phyloP scores from a whole-genome alignment of 2,329 filamentous ascomycete genomes.

The Coniochaeta hoffmannii region DNA sequence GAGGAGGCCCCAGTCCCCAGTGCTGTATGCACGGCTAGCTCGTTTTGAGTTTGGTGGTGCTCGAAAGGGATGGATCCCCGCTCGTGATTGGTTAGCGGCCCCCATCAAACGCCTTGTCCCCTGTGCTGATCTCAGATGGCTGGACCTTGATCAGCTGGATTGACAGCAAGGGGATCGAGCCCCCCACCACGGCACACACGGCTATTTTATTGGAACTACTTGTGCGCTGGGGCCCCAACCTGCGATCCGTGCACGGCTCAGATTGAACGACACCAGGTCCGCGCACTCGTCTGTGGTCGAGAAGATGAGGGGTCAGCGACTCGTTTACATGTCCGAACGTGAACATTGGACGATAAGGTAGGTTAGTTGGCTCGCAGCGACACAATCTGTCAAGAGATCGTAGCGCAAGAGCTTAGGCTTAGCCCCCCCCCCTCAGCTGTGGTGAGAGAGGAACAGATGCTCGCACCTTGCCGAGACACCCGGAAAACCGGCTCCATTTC shows the following conservation, averaged over 20 bases:
- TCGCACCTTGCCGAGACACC: no score
- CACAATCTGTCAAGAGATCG: no score
- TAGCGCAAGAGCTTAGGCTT: no score
- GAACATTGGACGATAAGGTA: no score
- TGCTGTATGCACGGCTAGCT: background rate
- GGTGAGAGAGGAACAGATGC: no score
- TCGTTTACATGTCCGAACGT: background rate
- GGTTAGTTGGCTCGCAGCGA: no score
- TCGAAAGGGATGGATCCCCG: background rate
- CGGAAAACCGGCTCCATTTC: no score
- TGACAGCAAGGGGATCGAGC: background rate
- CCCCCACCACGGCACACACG: background rate
- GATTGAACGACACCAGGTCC: background rate
- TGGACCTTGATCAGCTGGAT: slow-evolving; percentile 2
- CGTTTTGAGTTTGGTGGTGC: background rate
- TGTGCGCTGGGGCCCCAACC: background rate
- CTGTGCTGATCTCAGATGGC: background rate
- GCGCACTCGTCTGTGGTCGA: background rate
- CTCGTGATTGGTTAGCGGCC: background rate
- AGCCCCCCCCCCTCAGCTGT: no score
- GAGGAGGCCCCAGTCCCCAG: background rate
- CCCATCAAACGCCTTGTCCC: no score
- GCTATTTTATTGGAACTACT: background rate
- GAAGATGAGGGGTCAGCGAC: background rate
- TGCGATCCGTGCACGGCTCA: background rate